Conservation (phyloP, 495 filamentous ascomycete genomes). For the Penicillium ucsense region DNA sequence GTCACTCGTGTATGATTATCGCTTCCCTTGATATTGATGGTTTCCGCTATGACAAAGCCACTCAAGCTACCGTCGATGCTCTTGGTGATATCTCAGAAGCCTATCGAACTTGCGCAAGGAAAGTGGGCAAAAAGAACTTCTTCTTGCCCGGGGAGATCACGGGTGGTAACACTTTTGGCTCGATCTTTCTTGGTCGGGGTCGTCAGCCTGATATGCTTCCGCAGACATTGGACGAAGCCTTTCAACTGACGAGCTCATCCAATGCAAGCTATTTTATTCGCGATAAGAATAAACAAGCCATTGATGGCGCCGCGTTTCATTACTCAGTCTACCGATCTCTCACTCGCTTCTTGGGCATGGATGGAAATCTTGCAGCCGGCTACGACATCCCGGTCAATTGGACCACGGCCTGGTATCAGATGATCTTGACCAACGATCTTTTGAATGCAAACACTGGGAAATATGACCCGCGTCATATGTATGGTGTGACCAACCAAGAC, state of each 20-base stretch:
- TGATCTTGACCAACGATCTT: constrained; percentile 56
- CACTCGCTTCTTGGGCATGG: constrained; percentile 56
- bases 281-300: constrained; percentile 42
- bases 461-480: constrained; percentile 66
- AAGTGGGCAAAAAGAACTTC: constrained; percentile 52
- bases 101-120: constrained; percentile 47
- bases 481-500: constrained; percentile 62
- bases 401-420: constrained; percentile 51
- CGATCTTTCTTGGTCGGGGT: constrained; percentile 59
- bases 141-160: constrained; percentile 58
- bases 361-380: constrained; percentile 52
- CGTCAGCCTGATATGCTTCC: constrained; percentile 45
- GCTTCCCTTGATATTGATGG: constrained; percentile 58
- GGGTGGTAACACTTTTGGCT: constrained; percentile 51
- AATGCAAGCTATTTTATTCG: constrained; percentile 46
- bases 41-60: constrained; percentile 61
- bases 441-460: constrained; percentile 54
- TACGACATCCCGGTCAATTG: constrained; percentile 52
- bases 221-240: constrained; percentile 35
- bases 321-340: constrained; percentile 63
- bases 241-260: constrained; percentile 36
- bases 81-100: constrained; percentile 45
- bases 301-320: constrained; percentile 61
- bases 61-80: constrained; percentile 56
- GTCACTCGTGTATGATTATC: constrained; percentile 59